phyloP scores from a whole-genome alignment of 768 basidiomycete species.

The Phylloporus sp. region DNA sequence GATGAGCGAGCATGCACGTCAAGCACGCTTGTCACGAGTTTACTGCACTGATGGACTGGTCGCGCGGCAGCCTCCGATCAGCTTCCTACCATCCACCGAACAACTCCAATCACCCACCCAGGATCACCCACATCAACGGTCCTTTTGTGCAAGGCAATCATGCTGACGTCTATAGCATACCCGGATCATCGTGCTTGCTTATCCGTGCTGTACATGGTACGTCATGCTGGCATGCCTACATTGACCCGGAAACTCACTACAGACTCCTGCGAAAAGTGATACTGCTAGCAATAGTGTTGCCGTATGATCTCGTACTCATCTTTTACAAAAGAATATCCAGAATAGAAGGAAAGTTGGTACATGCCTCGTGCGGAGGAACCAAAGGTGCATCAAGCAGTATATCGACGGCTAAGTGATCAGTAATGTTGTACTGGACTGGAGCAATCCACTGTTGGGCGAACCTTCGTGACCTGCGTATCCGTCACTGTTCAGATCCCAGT shows the following conservation, averaged over 20 bases:
- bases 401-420: neutral
- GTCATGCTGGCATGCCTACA: constrained; percentile 6
- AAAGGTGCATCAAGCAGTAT: neutral
- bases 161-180: constrained; percentile 6
- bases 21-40: constrained; percentile 1
- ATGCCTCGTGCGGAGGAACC: neutral
- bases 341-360: neutral
- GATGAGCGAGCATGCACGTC: neutral
- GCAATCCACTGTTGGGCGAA: constrained; percentile 12
- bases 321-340: constrained; percentile 1
- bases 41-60: constrained; percentile 6
- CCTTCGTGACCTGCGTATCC: constrained; percentile 5
- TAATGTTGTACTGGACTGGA: constrained; percentile 5
- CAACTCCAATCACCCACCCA: constrained; percentile 8
- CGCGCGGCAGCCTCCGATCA: constrained; percentile 16
- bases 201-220: neutral
- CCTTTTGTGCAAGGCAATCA: neutral
- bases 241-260: neutral
- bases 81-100: constrained; percentile 5
- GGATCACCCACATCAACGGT: constrained; percentile 7
- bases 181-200: constrained; percentile 7
- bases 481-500: constrained; percentile 1
- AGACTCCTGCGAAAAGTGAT: constrained; percentile 1
- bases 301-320: neutral
- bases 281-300: neutral